Base-by-base conservation (phyloP, 306 rosid species). In the Citrullus amarus region DNA sequence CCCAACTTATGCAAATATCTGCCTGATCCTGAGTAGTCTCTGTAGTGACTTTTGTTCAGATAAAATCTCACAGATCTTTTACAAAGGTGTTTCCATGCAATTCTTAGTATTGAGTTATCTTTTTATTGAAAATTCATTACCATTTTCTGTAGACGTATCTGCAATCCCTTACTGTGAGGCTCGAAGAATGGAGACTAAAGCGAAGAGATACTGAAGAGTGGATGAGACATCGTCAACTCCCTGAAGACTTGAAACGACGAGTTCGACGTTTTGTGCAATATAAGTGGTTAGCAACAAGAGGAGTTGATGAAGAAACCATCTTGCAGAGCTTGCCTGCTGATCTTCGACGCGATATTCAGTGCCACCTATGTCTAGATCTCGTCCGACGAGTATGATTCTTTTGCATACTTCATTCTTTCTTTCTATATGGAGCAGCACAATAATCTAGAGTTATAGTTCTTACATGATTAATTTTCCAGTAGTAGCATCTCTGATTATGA, bases 161-260 rank as follows among this genome's bases (percentile, higher is more conserved):
- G 87, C 99, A 96, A 90, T 96, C 99, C 46, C 85, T 89, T 79
- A 96, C 98, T 14, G 85, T 91, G 85, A 90, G 98, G 88, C 96
- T 91, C 15, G 99, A 96, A 85, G 99, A 96, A 71, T 95, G 99
- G 99, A 91, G 99, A 87, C 93, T 96, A 76, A 92, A 89, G 85
- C 91, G 82, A 83, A 88, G 98, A 82, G 99, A 96, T 87, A 92
- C 98, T 2, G 97, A 96, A 83, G 99, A 96, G 87, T 96, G 99
- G 99, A 96, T 96, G 99, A 86, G 89, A 86, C 97, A 96, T 86
- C 97, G 98, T 79, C 99, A 96, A 89, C 99, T 96, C 75, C 98
- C 99, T 67, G 93, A 88, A 84, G 99, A 90, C 87, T 84, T 96
- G 88, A 91, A 70, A 82, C 80, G 70, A 22, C 91, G 91, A 55